Percentiles rank a stretch among this genome's conserved stretches.
Conservation (phyloP, 352 stramenopile species). For the Globisporangium iwayamae region DNA sequence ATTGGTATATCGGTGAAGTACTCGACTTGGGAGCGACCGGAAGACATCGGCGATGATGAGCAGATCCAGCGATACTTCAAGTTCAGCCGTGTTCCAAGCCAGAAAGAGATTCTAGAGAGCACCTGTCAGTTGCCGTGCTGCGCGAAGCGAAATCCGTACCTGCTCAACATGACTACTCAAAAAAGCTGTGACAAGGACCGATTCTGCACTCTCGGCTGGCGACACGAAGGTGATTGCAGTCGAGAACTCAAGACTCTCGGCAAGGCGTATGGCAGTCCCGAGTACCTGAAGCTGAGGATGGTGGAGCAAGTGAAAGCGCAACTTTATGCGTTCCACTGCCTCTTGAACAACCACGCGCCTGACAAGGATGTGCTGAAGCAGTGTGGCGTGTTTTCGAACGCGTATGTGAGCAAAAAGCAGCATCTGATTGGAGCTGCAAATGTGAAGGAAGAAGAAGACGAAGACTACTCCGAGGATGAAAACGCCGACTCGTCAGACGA, state of each 20-base stretch:
- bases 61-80: conserved; percentile 90
- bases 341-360: conserved; percentile 85
- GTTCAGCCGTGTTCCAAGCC: conserved; percentile 75
- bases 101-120: conserved; percentile 78
- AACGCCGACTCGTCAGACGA: conserved; percentile 55
- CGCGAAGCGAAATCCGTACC: conserved; percentile 67
- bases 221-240: conserved; percentile 75
- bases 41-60: conserved; percentile 88
- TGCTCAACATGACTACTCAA: conserved; percentile 38
- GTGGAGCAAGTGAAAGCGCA: conserved; percentile 86
- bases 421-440: conserved; percentile 39
- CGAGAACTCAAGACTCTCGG: conserved; percentile 69
- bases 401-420: conserved; percentile 75
- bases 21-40: conserved; percentile 84
- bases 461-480: conserved; percentile 78
- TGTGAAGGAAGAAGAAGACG: conserved; percentile 53
- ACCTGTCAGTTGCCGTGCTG: conserved; percentile 87
- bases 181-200: conserved; percentile 76
- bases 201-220: conserved; percentile 77
- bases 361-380: conserved; percentile 86
- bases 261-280: conserved; percentile 61
- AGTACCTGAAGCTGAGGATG: conserved; percentile 71
- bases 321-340: conserved; percentile 84
- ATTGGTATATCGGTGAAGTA: conserved; percentile 79
- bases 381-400: conserved; percentile 78